Percentiles rank a stretch among this genome's conserved stretches.
These are phyloP conservation scores for Epichloe sp. DNA, from an alignment of 2,329 filamentous ascomycete species.

Conservation along the genomic window DNA sequence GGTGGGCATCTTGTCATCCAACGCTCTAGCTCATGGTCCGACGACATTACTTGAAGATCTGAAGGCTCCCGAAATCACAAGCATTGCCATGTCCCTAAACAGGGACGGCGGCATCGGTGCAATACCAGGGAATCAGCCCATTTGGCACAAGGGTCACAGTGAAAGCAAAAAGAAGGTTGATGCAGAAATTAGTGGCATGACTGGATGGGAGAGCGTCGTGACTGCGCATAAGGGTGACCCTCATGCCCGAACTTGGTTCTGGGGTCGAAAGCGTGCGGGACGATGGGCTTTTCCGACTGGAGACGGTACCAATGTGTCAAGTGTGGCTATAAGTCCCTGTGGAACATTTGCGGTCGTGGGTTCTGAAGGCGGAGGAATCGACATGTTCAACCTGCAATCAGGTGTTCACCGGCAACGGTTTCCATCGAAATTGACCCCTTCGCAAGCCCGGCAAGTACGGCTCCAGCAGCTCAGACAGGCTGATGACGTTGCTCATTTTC, in stretches of 20 bases:
- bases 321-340: conserved; percentile 79
- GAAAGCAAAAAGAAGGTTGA: conserved; percentile 48
- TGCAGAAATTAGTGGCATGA: conserved; percentile 60
- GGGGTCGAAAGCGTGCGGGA: conserved; percentile 86
- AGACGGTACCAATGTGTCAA: conserved; percentile 71
- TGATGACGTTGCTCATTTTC: conserved; percentile 42
- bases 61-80: conserved; percentile 85
- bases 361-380: conserved; percentile 68
- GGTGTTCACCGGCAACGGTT: conserved; percentile 80
- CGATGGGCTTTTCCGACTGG: conserved; percentile 84
- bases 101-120: conserved; percentile 89
- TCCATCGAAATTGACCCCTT: conserved; percentile 63
- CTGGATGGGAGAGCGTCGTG: conserved; percentile 93
- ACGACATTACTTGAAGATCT: conserved; percentile 58
- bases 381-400: conserved; percentile 96
- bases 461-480: conserved; percentile 47
- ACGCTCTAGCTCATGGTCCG: conserved; percentile 43
- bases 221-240: conserved; percentile 82
- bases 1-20: conserved; percentile 52
- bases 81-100: conserved; percentile 82
- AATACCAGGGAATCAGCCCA: conserved; percentile 59
- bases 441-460: conserved; percentile 65
- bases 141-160: conserved; percentile 69
- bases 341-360: conserved; percentile 89
- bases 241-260: conserved; percentile 91